Base-by-base conservation (phyloP, 2,329 filamentous ascomycete genomes). In the Aspergillus calidoustus region DNA sequence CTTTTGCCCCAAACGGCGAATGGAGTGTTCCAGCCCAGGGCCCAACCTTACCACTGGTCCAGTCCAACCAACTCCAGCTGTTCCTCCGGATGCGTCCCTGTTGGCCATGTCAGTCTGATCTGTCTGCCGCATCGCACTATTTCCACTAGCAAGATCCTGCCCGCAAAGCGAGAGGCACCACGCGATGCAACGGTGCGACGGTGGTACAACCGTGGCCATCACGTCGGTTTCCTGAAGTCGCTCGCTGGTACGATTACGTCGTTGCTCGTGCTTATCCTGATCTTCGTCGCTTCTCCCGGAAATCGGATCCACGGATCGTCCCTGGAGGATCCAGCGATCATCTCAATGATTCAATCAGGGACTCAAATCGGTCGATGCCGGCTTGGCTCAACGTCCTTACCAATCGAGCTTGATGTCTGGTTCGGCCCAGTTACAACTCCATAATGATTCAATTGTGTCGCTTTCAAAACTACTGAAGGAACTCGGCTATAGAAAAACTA, bases 261-360 rank as follows among this genome's bases (percentile, higher is more conserved):
- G 34, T 54, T 38, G 46, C 58, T 63, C 54, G 53, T 63, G 55
- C 57, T 55, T 41, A 55, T 15, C 28, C 44, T 43, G 54, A 22
- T 22, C 46, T 23, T 62, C 55, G 30, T 54, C 49, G 51, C 41
- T 50, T 57, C 48, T 51, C 51, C 56, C 50, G 56, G 15, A 43
- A 48, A 19, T 34, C 43, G 50, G 64, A 65, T 65, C 64, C 64
- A 64, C 61, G 61, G 64, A 64, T 65, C 64, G 56, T 44, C 58
- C 53, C 28, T 31, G 38, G 47, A 60, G 54, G 49, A 59, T 61
- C 63, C 54, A 53, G 51, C 55, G 43, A 59, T 54, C 41, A 53
- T 54, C 49, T 30, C 54, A 52, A 52, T 31, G 25, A 28, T 48
- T 19, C 30, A 38, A 25, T 44, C 22, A 60, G 28, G 60, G 57